Conservation (phyloP, 2,329 filamentous ascomycete genomes). For the Sordariomycetes sp. region DNA sequence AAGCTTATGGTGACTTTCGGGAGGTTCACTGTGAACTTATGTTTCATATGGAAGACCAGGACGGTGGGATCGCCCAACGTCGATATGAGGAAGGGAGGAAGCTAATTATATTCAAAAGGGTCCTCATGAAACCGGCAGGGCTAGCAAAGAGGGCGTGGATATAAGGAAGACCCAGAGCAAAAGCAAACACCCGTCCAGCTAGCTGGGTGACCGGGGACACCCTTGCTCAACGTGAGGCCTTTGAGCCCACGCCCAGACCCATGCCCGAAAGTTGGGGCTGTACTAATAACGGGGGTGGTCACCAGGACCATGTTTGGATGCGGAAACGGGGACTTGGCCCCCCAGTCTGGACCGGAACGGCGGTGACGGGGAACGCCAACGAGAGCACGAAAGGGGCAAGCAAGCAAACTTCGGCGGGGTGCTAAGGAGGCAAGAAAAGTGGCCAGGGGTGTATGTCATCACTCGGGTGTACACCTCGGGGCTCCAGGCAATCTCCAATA, state of each 20-base stretch:
- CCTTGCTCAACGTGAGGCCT: constrained; percentile 4
- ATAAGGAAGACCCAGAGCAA: constrained; percentile 2
- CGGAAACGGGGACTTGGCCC: constrained; percentile 1
- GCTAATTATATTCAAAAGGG: constrained; percentile 1
- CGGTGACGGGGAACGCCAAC: constrained; percentile 3
- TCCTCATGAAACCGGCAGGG: neutral
- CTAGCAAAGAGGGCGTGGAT: constrained; percentile 2
- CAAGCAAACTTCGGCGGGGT: neutral
- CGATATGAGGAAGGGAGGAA: neutral
- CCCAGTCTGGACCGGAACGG: constrained; percentile 3
- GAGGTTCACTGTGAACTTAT: neutral
- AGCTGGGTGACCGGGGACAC: constrained; percentile 1
- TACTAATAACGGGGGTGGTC: constrained; percentile 1
- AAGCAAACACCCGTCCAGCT: constrained; percentile 1
- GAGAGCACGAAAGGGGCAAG: neutral
- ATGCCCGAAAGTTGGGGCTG: neutral
- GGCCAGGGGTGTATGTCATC: neutral
- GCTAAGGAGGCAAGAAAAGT: neutral
- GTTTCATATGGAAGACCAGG: neutral
- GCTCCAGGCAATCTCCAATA: neutral
- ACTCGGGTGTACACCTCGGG: neutral
- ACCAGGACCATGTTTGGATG: constrained; percentile 5
- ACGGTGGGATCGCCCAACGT: neutral
- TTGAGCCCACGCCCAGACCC: neutral
- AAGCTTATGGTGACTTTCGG: neutral